Conservation (phyloP, 1,139 yeast genomes). For the Magnusiomyces paraingens region DNA sequence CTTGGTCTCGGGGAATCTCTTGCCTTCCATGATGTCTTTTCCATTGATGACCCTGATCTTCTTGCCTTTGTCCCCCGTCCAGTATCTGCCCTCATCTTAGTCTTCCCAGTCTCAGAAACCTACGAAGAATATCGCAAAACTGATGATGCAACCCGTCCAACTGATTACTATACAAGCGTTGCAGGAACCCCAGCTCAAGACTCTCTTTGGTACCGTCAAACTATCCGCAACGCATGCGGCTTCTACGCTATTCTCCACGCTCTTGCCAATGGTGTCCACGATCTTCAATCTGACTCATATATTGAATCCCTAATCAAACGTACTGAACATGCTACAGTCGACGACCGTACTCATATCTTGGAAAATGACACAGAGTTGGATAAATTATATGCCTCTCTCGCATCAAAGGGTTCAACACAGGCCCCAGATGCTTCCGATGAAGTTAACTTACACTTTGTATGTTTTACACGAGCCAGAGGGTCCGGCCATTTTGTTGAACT, state of each 20-base stretch:
- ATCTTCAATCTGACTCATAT: conserved; percentile 27
- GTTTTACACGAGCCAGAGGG: conserved; percentile 51
- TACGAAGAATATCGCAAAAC: conserved; percentile 48
- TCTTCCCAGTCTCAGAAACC: conserved; percentile 68
- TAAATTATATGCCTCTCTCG: conserved; percentile 50
- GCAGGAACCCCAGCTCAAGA: conserved; percentile 28
- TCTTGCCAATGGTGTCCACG: conserved; percentile 51
- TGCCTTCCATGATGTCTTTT: conserved; percentile 73
- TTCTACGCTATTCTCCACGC: conserved; percentile 81
- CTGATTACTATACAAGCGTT: conserved; percentile 23
- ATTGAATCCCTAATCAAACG: conserved; percentile 31
- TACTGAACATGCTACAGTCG: conserved; percentile 27
- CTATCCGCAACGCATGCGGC: conserved; percentile 89
- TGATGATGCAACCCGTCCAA: conserved; percentile 29
- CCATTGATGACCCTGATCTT: conserved; percentile 73
- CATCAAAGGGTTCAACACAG: conserved; percentile 66
- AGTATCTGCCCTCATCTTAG: conserved; percentile 59
- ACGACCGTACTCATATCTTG: conserved; percentile 43
- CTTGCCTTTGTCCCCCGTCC: conserved; percentile 80
- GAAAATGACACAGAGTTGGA: conserved; percentile 44
- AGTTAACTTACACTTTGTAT: conserved; percentile 72
- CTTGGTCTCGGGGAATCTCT: conserved; percentile 61
- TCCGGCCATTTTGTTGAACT: conserved; percentile 58
- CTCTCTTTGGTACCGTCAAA: conserved; percentile 67
- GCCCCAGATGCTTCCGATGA: conserved; percentile 66